Conservation (phyloP, 495 filamentous ascomycete genomes). For the Annulohypoxylon bovei region DNA sequence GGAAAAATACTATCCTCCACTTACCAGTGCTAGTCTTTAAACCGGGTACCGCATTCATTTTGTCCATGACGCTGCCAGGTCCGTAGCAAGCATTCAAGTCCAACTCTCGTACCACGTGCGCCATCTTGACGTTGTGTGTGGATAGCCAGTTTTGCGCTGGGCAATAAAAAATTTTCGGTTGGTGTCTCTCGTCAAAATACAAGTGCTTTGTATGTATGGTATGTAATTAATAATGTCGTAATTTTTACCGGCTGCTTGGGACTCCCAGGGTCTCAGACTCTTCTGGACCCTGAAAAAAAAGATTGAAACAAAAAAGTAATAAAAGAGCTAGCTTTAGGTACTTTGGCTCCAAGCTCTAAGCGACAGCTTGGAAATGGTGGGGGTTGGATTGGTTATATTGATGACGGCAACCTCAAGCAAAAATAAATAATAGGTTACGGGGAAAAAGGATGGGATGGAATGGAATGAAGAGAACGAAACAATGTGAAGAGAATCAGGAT, state of each 20-base stretch:
- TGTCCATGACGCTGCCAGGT: slow-evolving; percentile 55
- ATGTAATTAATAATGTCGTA: slow-evolving; percentile 38
- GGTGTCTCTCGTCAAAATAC: slow-evolving; percentile 24
- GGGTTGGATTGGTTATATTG: slow-evolving; percentile 5
- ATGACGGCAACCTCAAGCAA: slow-evolving; percentile 30
- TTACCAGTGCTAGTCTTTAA: slow-evolving; percentile 62
- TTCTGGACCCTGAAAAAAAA: slow-evolving; percentile 36
- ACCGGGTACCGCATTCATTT: slow-evolving; percentile 59
- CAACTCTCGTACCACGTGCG: slow-evolving; percentile 56
- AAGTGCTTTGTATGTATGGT: slow-evolving; percentile 11
- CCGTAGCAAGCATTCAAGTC: slow-evolving; percentile 56
- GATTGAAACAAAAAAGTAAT: slow-evolving; percentile 3
- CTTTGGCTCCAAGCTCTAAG: slow-evolving; percentile 19
- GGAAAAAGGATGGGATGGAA: slow-evolving; percentile 17
- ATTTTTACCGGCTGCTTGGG: slow-evolving; percentile 40
- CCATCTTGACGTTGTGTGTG: slow-evolving; percentile 47
- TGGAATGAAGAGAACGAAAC: slow-evolving; percentile 12
- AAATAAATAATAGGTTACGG: slow-evolving; percentile 10
- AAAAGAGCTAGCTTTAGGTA: slow-evolving; percentile 25
- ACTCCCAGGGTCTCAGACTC: slow-evolving; percentile 29
- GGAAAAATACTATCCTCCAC: slow-evolving; percentile 38
- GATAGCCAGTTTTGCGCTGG: slow-evolving; percentile 25
- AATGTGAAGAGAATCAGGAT: slow-evolving; percentile 15
- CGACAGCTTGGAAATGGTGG: neutral
- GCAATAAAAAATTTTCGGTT: slow-evolving; percentile 32